phyloP scores from a whole-genome alignment of 139 green algal species.

The Chlamydomonas asymmetrica region DNA sequence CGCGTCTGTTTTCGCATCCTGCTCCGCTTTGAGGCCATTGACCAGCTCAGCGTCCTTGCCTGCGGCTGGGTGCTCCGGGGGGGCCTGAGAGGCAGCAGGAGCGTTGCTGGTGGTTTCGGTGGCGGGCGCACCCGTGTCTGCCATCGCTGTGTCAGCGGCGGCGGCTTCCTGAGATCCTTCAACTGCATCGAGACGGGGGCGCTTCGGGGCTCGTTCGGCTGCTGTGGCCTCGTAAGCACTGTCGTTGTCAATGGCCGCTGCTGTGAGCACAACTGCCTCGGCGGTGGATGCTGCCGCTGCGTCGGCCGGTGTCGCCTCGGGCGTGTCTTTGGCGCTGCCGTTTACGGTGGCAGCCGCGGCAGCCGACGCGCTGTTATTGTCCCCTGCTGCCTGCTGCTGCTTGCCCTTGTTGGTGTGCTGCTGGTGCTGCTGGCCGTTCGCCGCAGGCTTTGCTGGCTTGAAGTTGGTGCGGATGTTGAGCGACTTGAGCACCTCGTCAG shows the following conservation, averaged over 20 bases:
- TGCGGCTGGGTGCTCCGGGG: not conserved
- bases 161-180: no score
- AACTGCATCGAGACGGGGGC: no score
- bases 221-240: slow-evolving; percentile 5
- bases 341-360: not conserved
- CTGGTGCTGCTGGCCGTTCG: no score
- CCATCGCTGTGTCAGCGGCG: slow-evolving; percentile 9
- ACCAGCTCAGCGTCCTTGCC: not conserved
- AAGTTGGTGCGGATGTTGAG: slow-evolving; percentile 53
- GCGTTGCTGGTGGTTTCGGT: not conserved
- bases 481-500: slow-evolving; percentile 60
- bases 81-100: not conserved
- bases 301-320: slow-evolving; percentile 1
- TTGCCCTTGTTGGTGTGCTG: slow-evolving; percentile 10
- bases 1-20: not conserved
- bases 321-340: not conserved
- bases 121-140: not conserved
- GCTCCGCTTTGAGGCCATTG: not conserved
- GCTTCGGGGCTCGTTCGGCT: not conserved
- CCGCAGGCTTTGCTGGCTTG: slow-evolving; percentile 1
- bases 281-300: not conserved
- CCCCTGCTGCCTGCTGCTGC: slow-evolving; percentile 2
- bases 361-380: not conserved
- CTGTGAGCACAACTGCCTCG: not conserved
- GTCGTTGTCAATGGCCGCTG: not conserved